Conservation (phyloP, 768 basidiomycete species). For the Sarcodon aspratus region DNA sequence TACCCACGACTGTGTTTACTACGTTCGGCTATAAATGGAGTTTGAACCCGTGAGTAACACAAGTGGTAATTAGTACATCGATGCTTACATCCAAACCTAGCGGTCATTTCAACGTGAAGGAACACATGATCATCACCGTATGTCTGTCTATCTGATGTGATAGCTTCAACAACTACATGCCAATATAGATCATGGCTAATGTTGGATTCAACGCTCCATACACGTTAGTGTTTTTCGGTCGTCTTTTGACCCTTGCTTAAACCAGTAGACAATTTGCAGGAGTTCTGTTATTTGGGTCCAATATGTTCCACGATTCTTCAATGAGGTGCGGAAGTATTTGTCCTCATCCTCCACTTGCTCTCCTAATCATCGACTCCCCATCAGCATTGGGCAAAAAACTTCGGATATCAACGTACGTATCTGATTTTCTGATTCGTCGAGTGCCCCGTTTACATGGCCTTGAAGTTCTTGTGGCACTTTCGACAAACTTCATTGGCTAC, state of each 20-base stretch:
- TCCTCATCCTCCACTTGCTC: no score
- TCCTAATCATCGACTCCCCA: no score
- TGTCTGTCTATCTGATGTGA: constrained; percentile 44
- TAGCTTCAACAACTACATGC: constrained; percentile 84
- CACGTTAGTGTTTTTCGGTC: background rate
- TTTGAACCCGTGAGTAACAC: constrained; percentile 35
- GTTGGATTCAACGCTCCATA: constrained; percentile 55
- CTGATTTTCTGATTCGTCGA: background rate
- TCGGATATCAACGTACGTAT: background rate
- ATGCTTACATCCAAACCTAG: no score
- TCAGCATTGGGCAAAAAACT: background rate
- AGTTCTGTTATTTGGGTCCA: background rate
- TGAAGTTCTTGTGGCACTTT: constrained; percentile 34
- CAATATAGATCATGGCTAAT: constrained; percentile 75
- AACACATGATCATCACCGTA: constrained; percentile 67
- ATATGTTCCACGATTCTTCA: background rate
- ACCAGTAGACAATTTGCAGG: background rate
- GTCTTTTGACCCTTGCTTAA: background rate
- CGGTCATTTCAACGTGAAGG: constrained; percentile 86
- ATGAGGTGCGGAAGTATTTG: background rate
- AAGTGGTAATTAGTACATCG: no score
- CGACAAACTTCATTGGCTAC: constrained; percentile 61
- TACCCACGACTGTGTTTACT: constrained; percentile 54
- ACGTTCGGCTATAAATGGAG: constrained; percentile 68
- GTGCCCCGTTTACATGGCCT: background rate